Evolutionary conservation across 345 rosid species (phyloP), one percentile per base, ranked within the genome.

Genomic region (Gossypium longicalyx): DNA sequence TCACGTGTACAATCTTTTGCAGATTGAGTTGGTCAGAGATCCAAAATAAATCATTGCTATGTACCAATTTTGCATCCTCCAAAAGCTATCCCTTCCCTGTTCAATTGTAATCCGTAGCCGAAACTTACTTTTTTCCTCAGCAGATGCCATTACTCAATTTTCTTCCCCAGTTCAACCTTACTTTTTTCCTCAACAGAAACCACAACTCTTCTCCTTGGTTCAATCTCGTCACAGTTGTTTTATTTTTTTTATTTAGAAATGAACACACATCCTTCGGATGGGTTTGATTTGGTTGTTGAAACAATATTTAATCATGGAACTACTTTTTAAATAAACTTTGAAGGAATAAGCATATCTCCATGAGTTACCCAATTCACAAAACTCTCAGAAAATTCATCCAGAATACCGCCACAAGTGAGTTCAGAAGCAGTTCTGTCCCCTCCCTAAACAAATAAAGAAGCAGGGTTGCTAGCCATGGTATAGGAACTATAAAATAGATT

Each of bases 341-440:
- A 41, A 17, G 77, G 82, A 67, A 78, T 65, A 81, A 75, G 78
- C 76, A 79, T 67, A 52, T 81, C 92, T 52, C 92, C 97, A 22
- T 86, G 72, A 47, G 77, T 82, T 57, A 95, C 92, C 99, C 99
- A 95, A 61, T 79, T 81, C 41, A 60, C 75, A 61, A 90, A 95
- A 63, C 86, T 80, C 64, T 84, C 77, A 34, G 93, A 79, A 63
- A 84, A 87, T 73, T 81, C 82, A 45, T 72, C 67, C 54, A 64
- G 19, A 47, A 44, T 71, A 4, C 77, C 72, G 54, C 76, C 76
- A 0, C 68, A n/a, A 9, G 66, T 20, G 47, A 66, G 69, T 15
- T 77, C 73, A 1, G 74, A 77, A 16, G 67, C 82, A 0, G 47
- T 77, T 47, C 74, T 76, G 71, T 78, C 82, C 63, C 85, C 82